These are phyloP conservation scores for Blastocystis sp. DNA, from an alignment of 352 stramenopile genomes.

Conservation along the genomic window DNA sequence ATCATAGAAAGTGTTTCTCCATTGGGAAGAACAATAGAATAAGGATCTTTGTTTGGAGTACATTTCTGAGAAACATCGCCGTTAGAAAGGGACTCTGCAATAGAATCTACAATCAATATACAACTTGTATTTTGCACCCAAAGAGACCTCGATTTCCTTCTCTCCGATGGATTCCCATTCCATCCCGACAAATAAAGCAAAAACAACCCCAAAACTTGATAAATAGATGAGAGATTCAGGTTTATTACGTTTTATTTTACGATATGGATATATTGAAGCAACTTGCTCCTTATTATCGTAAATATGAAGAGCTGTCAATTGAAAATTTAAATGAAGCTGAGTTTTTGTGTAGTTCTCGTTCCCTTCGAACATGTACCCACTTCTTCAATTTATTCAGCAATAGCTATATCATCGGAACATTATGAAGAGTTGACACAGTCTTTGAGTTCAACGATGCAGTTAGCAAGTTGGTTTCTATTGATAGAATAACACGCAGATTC, in stretches of 20 bases:
- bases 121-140: background rate
- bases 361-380: background rate
- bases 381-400: background rate
- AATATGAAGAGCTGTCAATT: background rate
- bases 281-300: slow-evolving; percentile 17
- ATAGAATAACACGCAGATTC: background rate
- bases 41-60: background rate
- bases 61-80: no score
- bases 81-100: background rate
- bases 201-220: no score
- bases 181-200: background rate
- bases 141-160: background rate
- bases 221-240: background rate
- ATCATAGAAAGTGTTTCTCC: background rate
- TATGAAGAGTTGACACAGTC: background rate
- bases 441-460: background rate
- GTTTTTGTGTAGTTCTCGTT: background rate
- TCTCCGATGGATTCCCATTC: background rate
- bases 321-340: background rate
- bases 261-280: background rate
- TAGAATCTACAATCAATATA: background rate
- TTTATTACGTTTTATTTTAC: background rate
- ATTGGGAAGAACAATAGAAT: background rate
- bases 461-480: background rate
- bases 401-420: background rate